A percentile compares a stretch with the other conserved stretches of the same genome.
phyloP scores from a whole-genome alignment of 2,329 filamentous ascomycete genomes.

The Trichoderma sp. region DNA sequence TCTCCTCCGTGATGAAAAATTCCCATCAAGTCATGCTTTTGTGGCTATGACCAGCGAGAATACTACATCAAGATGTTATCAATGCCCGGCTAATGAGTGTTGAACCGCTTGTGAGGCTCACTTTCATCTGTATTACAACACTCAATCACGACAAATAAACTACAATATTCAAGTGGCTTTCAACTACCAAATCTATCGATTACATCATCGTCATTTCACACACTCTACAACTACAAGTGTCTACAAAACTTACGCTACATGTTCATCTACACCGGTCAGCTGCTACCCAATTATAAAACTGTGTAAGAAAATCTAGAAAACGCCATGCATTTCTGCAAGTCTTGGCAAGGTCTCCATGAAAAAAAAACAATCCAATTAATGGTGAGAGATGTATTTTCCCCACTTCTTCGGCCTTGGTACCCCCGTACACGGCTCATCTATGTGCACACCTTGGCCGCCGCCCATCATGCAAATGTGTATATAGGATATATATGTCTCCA shows the following conservation, averaged over 20 bases:
- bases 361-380: neutral
- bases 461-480: neutral
- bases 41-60: neutral
- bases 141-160: neutral
- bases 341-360: neutral
- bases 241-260: too few relatives aligned
- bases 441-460: neutral
- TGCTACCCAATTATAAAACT: neutral
- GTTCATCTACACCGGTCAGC: neutral
- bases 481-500: neutral
- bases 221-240: neutral
- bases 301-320: neutral
- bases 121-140: too few relatives aligned
- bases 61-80: neutral
- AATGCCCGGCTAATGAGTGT: too few relatives aligned
- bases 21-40: neutral
- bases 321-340: conserved; percentile 9
- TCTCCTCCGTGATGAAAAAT: neutral
- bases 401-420: neutral
- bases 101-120: too few relatives aligned
- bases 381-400: conserved; percentile 12
- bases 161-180: neutral
- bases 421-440: neutral
- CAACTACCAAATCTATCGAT: neutral
- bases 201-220: neutral